Evolutionary conservation across 768 basidiomycete species (phyloP), one percentile per base, ranked within the genome.

Genomic region (Pleurotus ostreatus): DNA sequence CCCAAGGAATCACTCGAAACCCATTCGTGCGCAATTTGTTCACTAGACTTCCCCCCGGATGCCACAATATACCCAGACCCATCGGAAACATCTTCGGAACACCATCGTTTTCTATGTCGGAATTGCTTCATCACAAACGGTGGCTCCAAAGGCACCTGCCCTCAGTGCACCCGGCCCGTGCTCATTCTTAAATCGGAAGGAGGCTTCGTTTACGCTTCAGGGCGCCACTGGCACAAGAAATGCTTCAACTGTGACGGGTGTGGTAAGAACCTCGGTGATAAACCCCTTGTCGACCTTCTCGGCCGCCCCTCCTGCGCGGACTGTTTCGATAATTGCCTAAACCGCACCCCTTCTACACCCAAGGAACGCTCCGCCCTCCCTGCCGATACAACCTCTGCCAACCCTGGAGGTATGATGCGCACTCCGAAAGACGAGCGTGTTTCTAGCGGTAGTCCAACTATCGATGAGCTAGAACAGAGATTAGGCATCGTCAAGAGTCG

Each of bases 61-160:
- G 82, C 88, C 18, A 94, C 92, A 26, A 90, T 94, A 58, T 94
- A 91, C 64, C 92, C 92, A 1, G 86, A 92, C 62, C 87, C 86
- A 39, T 67, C 67, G 53, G 62, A 65, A 55, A 66, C 65, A 47
- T 64, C 61, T n/a, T 59, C 70, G 4, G 65, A 63, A 48, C 65
- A 68, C 8, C 73, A 72, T n/a, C 78, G 81, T 2, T 93, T 90
- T 68, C 72, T 92, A 13, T 94, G 92, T 68, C 81, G 83, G 23
- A 70, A 80, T 20, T 94, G 92, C 67, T 94, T 90, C 64, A 74
- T 78, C 20, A 59, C 67, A 26, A 84, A 85, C 57, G 91, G 91
- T 25, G 91, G 91, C 30, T 87, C 89, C 1, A 88, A 85, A 63
- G 92, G 92, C 2, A 73, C 76, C 25, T 94, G 92, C 64, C 77